Conservation (phyloP, 2,329 filamentous ascomycete species). For the Onygenales sp. region DNA sequence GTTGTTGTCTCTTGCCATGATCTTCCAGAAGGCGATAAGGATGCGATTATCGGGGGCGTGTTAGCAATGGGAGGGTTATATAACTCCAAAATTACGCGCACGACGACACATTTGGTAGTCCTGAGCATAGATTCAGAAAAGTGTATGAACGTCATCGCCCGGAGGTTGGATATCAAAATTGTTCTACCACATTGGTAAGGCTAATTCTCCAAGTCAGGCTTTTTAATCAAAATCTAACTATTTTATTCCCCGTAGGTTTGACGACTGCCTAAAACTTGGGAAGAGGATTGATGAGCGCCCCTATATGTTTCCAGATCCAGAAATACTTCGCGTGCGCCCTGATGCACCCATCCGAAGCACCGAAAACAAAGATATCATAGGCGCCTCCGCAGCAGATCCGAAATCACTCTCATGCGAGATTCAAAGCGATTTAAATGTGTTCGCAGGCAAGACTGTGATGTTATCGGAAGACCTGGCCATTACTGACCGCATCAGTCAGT, state of each 20-base stretch:
- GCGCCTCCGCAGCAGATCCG: conserved; percentile 52
- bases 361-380: conserved; percentile 52
- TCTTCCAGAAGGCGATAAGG: conserved; percentile 76
- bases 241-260: conserved; percentile 58
- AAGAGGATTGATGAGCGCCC: conserved; percentile 83
- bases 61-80: conserved; percentile 82
- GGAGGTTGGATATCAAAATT: conserved; percentile 58
- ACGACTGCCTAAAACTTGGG: conserved; percentile 88
- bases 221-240: conserved; percentile 16
- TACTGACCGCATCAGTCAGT: conserved; percentile 53
- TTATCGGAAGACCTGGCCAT: conserved; percentile 67
- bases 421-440: conserved; percentile 57
- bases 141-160: conserved; percentile 40
- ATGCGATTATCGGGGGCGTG: conserved; percentile 83
- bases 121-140: conserved; percentile 66
- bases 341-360: conserved; percentile 50
- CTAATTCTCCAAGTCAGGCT: neutral
- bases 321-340: conserved; percentile 57
- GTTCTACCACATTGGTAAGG: conserved; percentile 83
- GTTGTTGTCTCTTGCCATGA: conserved; percentile 76
- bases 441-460: conserved; percentile 67
- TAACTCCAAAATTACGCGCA: conserved; percentile 57
- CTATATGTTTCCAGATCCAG: conserved; percentile 76
- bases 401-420: conserved; percentile 27
- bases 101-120: conserved; percentile 84